A percentile compares a stretch with the other conserved stretches of the same genome.
These are phyloP conservation scores for Apodospora peruviana DNA, from an alignment of 495 filamentous ascomycete genomes.

Conservation along the genomic window DNA sequence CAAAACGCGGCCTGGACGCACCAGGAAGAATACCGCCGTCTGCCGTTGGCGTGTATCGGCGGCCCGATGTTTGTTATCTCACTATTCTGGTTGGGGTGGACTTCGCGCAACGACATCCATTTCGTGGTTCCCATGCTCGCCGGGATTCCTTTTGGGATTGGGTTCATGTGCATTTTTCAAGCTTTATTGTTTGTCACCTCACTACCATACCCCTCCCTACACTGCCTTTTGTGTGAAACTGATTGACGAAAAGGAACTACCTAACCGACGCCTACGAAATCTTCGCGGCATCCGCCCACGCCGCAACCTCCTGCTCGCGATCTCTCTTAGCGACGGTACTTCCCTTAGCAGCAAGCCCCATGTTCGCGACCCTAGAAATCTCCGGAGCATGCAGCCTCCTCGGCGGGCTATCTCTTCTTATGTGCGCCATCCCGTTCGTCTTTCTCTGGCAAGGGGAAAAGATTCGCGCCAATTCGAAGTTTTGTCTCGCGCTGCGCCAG, in stretches of 20 bases:
- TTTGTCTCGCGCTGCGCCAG: conserved; percentile 32
- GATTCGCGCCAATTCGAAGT: conserved; percentile 28
- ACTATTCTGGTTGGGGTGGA: conserved; percentile 73
- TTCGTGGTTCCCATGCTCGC: conserved; percentile 62
- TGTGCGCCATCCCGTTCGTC: conserved; percentile 34
- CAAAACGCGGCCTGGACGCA: conserved; percentile 27
- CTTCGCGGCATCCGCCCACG: conserved; percentile 66
- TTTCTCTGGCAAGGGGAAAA: conserved; percentile 37
- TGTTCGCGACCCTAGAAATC: conserved; percentile 35
- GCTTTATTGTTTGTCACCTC: conserved; percentile 57
- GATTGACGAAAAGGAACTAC: conserved; percentile 49
- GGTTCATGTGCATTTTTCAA: conserved; percentile 50
- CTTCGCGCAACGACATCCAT: conserved; percentile 47
- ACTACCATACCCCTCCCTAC: conserved; percentile 45
- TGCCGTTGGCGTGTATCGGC: conserved; percentile 62
- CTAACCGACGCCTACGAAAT: conserved; percentile 71
- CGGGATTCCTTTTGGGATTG: conserved; percentile 63
- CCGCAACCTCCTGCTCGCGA: conserved; percentile 55
- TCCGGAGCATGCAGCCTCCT: conserved; percentile 32
- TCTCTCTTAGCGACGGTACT: conserved; percentile 58
- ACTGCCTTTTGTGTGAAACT: conserved; percentile 51
- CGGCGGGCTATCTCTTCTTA: conserved; percentile 31
- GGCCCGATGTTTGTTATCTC: conserved; percentile 56
- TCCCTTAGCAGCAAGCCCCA: conserved; percentile 40
- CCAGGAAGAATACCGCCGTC: conserved; percentile 55